Evolutionary conservation across 1,284 basidiomycete species (phyloP), one percentile per base, ranked within the genome.

Genomic region (Coriolopsis trogii): DNA sequence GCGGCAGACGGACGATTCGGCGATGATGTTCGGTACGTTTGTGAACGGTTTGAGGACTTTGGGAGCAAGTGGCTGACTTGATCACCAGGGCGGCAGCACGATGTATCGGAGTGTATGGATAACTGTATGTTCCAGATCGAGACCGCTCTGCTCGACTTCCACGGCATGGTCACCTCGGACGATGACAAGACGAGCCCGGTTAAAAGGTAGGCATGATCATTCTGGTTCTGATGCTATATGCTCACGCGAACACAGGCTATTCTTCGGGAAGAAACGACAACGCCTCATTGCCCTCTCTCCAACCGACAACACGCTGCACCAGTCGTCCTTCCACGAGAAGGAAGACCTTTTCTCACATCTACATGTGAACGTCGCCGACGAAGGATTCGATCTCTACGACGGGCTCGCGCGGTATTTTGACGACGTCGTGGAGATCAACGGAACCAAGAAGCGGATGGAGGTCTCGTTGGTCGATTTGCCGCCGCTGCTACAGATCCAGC

Each of bases 121-220:
- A 99, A 99, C 64, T 95, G 96, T 73, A 89, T 99, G 77, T 97
- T 97, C 72, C 97, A 99, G 71, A 92, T 99, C 52, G 95, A 99
- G 70, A 90, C 92, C 8, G 95, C 95, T 0, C 70, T 98, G 40
- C 72, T 92, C 29, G 86, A 84, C 62, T 89, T 91, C 59, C 87
- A 89, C 44, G 87, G 86, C 12, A 70, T 83, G 53, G 74, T 69
- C 21, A 80, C 76, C 6, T 61, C 74, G 1, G 76, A 80, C 51
- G 75, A 78, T 47, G 71, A 81, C 53, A 84, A 81, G 66, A 78
- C 75, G 36, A 93, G 90, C 61, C 77, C 95, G 9, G 87, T 96
- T 42, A 93, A 94, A 71, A 77, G 85, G 92, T 93, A 54, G 37
- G 73, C 64, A 20, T 18, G 39, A 12, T 41, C 28, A 24, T 30